Conservation (phyloP, 2,329 filamentous ascomycete species). For the Claviceps maximensis region DNA sequence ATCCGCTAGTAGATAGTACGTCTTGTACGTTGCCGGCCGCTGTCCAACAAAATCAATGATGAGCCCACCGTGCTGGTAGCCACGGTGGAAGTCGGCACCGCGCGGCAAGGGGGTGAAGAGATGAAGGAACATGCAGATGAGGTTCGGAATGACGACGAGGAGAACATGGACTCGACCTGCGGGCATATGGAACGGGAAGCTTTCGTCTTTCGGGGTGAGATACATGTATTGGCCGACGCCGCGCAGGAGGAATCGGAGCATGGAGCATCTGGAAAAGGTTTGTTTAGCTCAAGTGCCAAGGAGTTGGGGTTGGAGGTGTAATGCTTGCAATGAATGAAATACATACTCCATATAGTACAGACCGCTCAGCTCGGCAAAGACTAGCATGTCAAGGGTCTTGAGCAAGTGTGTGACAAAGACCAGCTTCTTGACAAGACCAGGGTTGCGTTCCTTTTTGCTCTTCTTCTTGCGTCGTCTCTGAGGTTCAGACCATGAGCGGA, state of each 20-base stretch:
- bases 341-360: conserved; percentile 60
- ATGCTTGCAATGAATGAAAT: neutral
- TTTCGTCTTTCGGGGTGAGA: conserved; percentile 48
- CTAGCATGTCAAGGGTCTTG: conserved; percentile 46
- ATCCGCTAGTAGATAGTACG: conserved; percentile 44
- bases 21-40: conserved; percentile 42
- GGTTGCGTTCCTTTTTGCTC: conserved; percentile 23
- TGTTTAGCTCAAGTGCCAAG: neutral
- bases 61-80: conserved; percentile 54
- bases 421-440: conserved; percentile 41
- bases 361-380: conserved; percentile 51
- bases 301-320: neutral
- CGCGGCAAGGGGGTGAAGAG: conserved; percentile 38
- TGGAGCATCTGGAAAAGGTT: conserved; percentile 39
- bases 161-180: conserved; percentile 43
- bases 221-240: conserved; percentile 48
- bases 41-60: conserved; percentile 58
- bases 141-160: conserved; percentile 43
- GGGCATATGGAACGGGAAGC: conserved; percentile 41
- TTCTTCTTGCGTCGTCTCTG: conserved; percentile 24
- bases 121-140: conserved; percentile 48
- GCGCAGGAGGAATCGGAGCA: conserved; percentile 48
- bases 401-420: conserved; percentile 48
- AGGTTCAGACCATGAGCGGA: conserved; percentile 14
- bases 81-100: conserved; percentile 47